A percentile compares a stretch with the other conserved stretches of the same genome.
These are phyloP conservation scores for Centella asiatica DNA, from an alignment of 129 eudicot species.

Conservation along the genomic window DNA sequence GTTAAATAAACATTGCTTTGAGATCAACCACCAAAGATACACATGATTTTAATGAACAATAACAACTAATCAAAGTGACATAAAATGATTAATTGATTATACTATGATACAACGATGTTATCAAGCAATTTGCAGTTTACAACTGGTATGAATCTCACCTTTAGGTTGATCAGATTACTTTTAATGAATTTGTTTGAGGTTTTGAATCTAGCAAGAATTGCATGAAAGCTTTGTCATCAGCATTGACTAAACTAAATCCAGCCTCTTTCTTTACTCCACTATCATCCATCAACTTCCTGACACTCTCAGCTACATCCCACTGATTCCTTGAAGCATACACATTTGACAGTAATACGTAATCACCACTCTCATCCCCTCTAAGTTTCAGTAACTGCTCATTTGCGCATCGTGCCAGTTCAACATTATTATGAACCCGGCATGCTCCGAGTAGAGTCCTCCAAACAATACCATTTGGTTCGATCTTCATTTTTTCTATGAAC, in stretches of 20 bases:
- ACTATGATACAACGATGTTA: not conserved
- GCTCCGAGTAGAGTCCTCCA: constrained; percentile 85
- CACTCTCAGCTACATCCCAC: constrained; percentile 59
- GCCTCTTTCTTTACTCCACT: constrained; percentile 64
- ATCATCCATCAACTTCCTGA: constrained; percentile 66
- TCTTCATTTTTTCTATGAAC: constrained; percentile 44
- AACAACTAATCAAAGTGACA: not conserved
- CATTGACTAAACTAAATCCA: constrained; percentile 47
- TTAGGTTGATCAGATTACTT: not conserved
- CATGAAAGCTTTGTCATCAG: constrained; percentile 28
- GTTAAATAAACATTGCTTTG: no score
- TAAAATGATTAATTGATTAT: not conserved
- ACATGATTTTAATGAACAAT: not conserved
- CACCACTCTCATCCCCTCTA: constrained; percentile 59
- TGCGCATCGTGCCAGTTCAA: constrained; percentile 53
- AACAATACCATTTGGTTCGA: constrained; percentile 55
- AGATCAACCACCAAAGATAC: not conserved
- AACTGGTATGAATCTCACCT: not conserved
- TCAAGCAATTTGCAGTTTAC: not conserved
- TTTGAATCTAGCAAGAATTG: constrained; percentile 36
- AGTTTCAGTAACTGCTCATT: constrained; percentile 41
- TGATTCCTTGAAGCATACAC: constrained; percentile 66
- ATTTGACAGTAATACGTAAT: constrained; percentile 62
- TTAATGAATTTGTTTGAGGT: constrained; percentile 1
- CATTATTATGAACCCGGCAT: constrained; percentile 53